Evolutionary conservation across 768 basidiomycete species (phyloP), one percentile per base, ranked within the genome.

Genomic region (Mycena belliarum): DNA sequence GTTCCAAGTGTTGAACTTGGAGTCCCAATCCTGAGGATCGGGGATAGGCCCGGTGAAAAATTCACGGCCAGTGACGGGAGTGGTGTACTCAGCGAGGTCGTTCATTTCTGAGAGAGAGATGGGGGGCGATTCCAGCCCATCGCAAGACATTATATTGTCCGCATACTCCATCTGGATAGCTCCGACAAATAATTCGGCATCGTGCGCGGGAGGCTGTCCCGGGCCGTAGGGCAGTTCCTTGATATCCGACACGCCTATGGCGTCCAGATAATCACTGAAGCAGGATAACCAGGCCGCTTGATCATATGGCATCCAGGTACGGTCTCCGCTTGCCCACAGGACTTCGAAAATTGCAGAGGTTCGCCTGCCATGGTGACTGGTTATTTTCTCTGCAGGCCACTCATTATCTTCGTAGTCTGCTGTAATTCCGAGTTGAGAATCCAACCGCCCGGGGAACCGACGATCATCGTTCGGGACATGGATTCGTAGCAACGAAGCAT

Each of bases 391-490:
- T 0, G 71, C 64, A 0, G 66, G 55, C 72, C 72, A 74, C 16
- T 49, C 48, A 15, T 49, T 49, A 2, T 33, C 25, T 8, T 48
- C 47, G 10, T 48, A 10, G 6, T 48, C 32, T 1, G 23, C 11
- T 12, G 48, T 37, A 11, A 38, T 37, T 1, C 48, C 48, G 5
- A 49, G 48, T 9, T 49, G 48, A 21, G 15, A 24, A 0, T 49
- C 48, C 4, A 49, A 35, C 1, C 33, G 48, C 4, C 48, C 33
- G 9, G 48, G 48, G 35, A 49, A 49, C 11, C 15, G 0, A 6
- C 21, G 48, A 37, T 70, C 59, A 49, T 80, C 72, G 55, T 79
- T 81, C 0, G 74, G 65, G 2, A 65, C 10, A 37, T 73, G 70
- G 0, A 66, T 63, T 0, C 66, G 15, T 0, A 80, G 66, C 10